phyloP scores from a whole-genome alignment of 2,329 filamentous ascomycete genomes.

The Calonectria pteridis region DNA sequence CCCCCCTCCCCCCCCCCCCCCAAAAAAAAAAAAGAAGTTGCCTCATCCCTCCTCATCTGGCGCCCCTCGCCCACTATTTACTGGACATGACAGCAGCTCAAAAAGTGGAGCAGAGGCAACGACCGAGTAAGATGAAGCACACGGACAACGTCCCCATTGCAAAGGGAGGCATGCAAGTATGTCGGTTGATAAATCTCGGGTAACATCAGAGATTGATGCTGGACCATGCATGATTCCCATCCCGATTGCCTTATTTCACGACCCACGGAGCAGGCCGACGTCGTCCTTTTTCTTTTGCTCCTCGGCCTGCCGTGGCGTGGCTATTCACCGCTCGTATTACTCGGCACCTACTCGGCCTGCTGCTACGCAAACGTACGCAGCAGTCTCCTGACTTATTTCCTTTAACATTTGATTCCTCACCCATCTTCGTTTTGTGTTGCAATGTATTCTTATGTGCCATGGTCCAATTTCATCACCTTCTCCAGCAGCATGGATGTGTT shows the following conservation, averaged over 20 bases:
- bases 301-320: not conserved
- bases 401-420: not conserved
- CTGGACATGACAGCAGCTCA: not conserved
- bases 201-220: not conserved
- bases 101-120: not conserved
- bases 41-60: conserved; percentile 4
- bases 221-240: not conserved
- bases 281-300: not conserved
- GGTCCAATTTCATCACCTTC: conserved; percentile 1
- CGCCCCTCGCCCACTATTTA: not conserved
- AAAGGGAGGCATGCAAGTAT: not conserved
- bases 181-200: not conserved
- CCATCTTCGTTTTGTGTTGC: conserved; percentile 2
- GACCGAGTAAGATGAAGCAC: not conserved
- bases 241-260: conserved; percentile 6
- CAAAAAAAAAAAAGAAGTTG: not conserved
- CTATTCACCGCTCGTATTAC: not conserved
- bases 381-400: conserved; percentile 3
- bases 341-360: not conserved
- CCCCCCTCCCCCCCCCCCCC: too few relatives aligned
- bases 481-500: conserved; percentile 6
- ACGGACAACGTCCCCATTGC: not conserved
- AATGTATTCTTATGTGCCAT: not conserved
- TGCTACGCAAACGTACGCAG: not conserved
- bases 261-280: not conserved